Base-by-base conservation (phyloP, 805 yeast species). In the Schizosaccharomyces japonicus region DNA sequence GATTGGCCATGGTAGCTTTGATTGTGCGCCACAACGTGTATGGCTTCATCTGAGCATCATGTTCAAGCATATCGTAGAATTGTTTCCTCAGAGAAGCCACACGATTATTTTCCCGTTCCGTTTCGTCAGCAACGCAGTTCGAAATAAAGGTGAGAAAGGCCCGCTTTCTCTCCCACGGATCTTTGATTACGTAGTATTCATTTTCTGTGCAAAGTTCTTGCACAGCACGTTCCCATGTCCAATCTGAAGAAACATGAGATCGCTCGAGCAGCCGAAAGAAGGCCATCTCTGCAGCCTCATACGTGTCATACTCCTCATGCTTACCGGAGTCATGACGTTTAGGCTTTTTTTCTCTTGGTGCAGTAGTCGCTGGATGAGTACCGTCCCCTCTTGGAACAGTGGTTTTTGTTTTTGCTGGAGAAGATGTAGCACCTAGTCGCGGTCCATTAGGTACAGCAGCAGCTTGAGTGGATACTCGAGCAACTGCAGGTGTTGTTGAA, bases 171-270 rank as follows among this genome's bases (percentile, higher is more conserved):
- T 66, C 63, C 15, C 76, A 54, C 0, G 93, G 69, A 55, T 78
- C 80, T 4, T 65, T 61, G 1, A 81, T 60, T 4, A 66, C 60
- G 85, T 87, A 80, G 55, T 80, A 84, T 13, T 75, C 63, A 1
- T 76, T 72, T 52, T 78, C 76, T 2, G 56, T 57, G 15, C 78
- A 67, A 49, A 78, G 71, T 15, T 62, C 60, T 21, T 71, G 68
- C 61, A 83, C 73, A 1, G 80, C 78, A 49, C 65, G 65, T 45
- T 69, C 72, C 59, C 82, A 82, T 0, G 90, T 69, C 85, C 87
- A 80, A 0, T 78, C 70, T 0, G 79, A 69, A 57, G 78, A 84
- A 2, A 83, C 81, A 5, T 67, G 61, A 33, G 69, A 60, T 1
- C 69, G 72, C 30, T 62, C 58, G 7, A 84, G 62, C 69, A 83